These are phyloP conservation scores for Ascomycota sp. DNA, from an alignment of 2,329 filamentous ascomycete species.

Conservation along the genomic window DNA sequence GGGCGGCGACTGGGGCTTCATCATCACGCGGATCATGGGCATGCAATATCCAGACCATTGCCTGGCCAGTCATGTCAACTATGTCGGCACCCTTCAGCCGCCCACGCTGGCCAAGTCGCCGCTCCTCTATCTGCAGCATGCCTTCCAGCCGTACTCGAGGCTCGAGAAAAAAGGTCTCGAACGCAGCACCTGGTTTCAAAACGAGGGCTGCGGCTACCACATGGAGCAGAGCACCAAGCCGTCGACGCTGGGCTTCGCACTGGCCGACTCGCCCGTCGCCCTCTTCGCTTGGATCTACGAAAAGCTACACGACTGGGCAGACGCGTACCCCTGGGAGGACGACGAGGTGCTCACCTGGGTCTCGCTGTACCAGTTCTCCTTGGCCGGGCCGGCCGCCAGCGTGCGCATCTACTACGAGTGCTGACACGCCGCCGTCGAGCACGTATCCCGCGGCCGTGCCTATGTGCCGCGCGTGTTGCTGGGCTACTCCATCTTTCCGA, in stretches of 20 bases:
- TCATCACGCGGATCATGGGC: slow-evolving; percentile 41
- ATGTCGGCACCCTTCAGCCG: neutral
- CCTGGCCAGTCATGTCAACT: slow-evolving; percentile 34
- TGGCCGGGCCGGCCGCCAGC: slow-evolving; percentile 46
- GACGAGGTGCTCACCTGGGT: slow-evolving; percentile 62
- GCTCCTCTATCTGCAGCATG: slow-evolving; percentile 1
- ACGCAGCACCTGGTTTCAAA: slow-evolving; percentile 34
- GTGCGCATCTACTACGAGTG: slow-evolving; percentile 55
- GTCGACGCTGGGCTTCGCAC: slow-evolving; percentile 48
- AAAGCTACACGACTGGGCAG: slow-evolving; percentile 56
- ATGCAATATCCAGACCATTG: slow-evolving; percentile 29
- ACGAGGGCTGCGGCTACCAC: slow-evolving; percentile 23
- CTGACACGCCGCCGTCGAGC: slow-evolving; percentile 15
- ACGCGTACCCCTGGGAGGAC: slow-evolving; percentile 51
- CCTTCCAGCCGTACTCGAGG: neutral
- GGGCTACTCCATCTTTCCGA: slow-evolving; percentile 34
- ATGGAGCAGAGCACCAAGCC: slow-evolving; percentile 39
- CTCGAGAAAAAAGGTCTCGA: slow-evolving; percentile 9
- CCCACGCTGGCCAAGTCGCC: neutral
- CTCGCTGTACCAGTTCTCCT: slow-evolving; percentile 50
- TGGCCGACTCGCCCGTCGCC: slow-evolving; percentile 49
- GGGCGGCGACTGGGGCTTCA: slow-evolving; percentile 53
- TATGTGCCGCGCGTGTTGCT: slow-evolving; percentile 18
- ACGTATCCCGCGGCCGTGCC: slow-evolving; percentile 2
- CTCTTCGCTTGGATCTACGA: slow-evolving; percentile 65